Base-by-base conservation (phyloP, 2,329 filamentous ascomycete genomes). In the Alternaria sp. region DNA sequence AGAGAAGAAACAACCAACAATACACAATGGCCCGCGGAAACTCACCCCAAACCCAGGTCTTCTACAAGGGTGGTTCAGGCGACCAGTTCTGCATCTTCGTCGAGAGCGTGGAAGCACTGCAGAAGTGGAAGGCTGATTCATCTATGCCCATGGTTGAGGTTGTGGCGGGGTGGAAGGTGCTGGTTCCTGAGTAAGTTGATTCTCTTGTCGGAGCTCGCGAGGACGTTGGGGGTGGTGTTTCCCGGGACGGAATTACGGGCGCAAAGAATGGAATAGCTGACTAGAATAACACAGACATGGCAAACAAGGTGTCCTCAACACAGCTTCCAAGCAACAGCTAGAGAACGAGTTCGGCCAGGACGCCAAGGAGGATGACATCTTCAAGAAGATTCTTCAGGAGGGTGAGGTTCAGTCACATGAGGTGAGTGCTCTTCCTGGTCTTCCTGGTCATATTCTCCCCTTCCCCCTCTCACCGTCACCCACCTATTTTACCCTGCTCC, bases 141-240 rank as follows among this genome's bases (percentile, higher is more conserved):
- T 88, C 85, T 29, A 82, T 95, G 29, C 90, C 95, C 36, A 81
- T 98, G 46, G 85, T 91, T 1, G 88, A 97, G 72, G 93, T 99
- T 56, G 85, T 98, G 55, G 92, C 89, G 58, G 85, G 90, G 7
- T 98, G 92, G 84, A 91, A 96, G 84, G 84, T 99, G 73, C 96
- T 97, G 73, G 82, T 90, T 41, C 96, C 93, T 34, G 91, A 89
- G 93, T 97, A 85, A 81, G 90, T 82, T 33, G 33, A 28, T 17
- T 17, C 17, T 17, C 17, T 17, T 17, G 17, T 17, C 17, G 17
- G 17, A 17, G 17, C 41, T 37, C 11, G 10, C 33, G 21, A 21
- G 39, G 24, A 10, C 21, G 2, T 17, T 10, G 2, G 37, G 37
- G 23, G 37, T 28, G 40, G 11, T 28, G 17, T 17, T 17, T 17